Base-by-base conservation (phyloP, 1,284 basidiomycete species). In the Violaceomyces palustris region DNA sequence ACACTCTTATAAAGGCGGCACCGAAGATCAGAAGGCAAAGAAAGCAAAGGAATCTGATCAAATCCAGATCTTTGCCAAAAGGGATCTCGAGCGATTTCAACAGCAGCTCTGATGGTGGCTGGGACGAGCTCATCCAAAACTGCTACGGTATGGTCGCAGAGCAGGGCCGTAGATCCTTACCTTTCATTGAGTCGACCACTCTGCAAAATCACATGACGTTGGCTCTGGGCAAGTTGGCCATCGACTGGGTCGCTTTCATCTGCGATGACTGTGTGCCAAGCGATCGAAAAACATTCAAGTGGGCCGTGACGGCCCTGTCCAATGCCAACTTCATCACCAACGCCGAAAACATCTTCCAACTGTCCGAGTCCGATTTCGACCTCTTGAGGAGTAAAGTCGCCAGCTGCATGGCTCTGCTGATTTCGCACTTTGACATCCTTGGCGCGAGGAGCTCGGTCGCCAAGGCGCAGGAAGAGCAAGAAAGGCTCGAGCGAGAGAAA, bases 211-310 rank as follows among this genome's bases (percentile, higher is more conserved):
- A 65, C 35, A 64, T 73, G 52, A 69, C 62, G n/a, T 44, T 69
- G 11, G 60, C 61, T 4, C 45, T 73, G 1, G 67, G 52, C 9
- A 55, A 55, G 12, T 62, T 72, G 11, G 57, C 70, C 6, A 69
- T 73, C 42, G 67, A 73, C 38, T 99, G 94, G 94, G 88, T 98
- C 21, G 85, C 88, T 21, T 98, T 99, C 77, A 94, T 98, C 55
- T 96, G 90, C 75, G 92, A 97, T 71, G 89, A 93, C 66, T 99
- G 94, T 75, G 88, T 96, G 64, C 89, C 91, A 2, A 87, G 89
- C 33, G 93, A 98, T 73, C 83, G 90, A 50, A 89, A 87, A 74
- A 98, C 92, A 0, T 99, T 99, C 81, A 86, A 88, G 71, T 98
- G 93, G 91, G 93, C 94, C 1, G 91, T 99, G 42, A 88, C 87